Conservation (phyloP, 257 asterid genomes). For the Coffea eugenioides region DNA sequence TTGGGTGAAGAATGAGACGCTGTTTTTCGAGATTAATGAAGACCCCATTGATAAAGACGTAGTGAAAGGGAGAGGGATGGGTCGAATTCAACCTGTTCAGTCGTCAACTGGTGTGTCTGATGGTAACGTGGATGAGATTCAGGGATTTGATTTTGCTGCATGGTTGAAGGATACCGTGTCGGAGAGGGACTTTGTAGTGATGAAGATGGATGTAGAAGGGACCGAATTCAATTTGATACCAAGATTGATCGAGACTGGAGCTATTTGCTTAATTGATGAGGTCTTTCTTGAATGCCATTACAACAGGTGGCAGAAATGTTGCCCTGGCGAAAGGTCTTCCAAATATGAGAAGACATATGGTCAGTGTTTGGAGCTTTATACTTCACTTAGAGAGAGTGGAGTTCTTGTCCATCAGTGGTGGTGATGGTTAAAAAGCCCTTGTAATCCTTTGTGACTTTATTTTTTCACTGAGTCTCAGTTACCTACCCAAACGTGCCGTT, state of each 20-base stretch:
- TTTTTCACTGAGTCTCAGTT: neutral
- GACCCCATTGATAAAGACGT: slow-evolving; percentile 66
- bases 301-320: slow-evolving; percentile 96
- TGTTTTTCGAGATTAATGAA: slow-evolving; percentile 78
- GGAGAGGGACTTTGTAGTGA: slow-evolving; percentile 78
- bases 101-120: slow-evolving; percentile 39
- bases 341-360: slow-evolving; percentile 79
- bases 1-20: slow-evolving; percentile 85
- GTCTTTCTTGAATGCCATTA: slow-evolving; percentile 94
- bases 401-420: slow-evolving; percentile 98
- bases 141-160: slow-evolving; percentile 87
- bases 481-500: neutral
- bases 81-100: slow-evolving; percentile 89
- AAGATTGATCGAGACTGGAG: slow-evolving; percentile 72
- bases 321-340: slow-evolving; percentile 83
- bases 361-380: slow-evolving; percentile 78
- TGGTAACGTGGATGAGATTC: slow-evolving; percentile 67
- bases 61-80: slow-evolving; percentile 85
- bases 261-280: slow-evolving; percentile 90
- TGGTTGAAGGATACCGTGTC: slow-evolving; percentile 77
- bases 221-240: slow-evolving; percentile 93
- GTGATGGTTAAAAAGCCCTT: slow-evolving; percentile 45
- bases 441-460: neutral
- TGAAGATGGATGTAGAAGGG: slow-evolving; percentile 99
- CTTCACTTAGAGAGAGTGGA: slow-evolving; percentile 77